Evolutionary conservation across 352 stramenopile species (phyloP).

Genomic region (Phytophthora sojae): DNA sequence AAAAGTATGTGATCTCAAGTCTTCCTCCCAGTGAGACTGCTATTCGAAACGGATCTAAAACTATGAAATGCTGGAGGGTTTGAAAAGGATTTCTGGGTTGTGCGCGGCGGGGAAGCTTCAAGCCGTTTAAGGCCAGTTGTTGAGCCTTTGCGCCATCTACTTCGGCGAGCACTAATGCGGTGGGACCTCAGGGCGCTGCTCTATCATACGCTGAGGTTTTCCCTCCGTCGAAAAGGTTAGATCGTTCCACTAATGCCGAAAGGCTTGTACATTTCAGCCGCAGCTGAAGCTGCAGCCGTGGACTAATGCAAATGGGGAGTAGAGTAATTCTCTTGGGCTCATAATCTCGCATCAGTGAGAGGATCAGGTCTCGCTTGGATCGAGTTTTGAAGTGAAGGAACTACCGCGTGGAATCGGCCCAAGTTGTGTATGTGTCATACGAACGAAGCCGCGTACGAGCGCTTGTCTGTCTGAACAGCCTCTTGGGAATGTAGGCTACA

Average conservation of each 20-base stretch:
- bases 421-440: not conserved
- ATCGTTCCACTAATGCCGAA: not conserved
- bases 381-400: not conserved
- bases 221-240: slow-evolving; percentile 9
- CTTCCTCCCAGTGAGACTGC: not conserved
- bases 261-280: not conserved
- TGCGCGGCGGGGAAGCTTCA: not conserved
- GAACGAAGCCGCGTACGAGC: not conserved
- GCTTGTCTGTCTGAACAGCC: not conserved
- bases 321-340: not conserved
- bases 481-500: not conserved
- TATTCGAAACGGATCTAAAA: not conserved
- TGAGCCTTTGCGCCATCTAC: slow-evolving; percentile 2
- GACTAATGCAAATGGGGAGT: not conserved
- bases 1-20: not conserved
- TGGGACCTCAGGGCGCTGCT: slow-evolving; percentile 6
- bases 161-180: not conserved
- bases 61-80: slow-evolving; percentile 13
- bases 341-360: not conserved
- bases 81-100: not conserved
- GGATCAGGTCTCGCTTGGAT: not conserved
- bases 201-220: slow-evolving; percentile 8
- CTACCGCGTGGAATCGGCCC: not conserved
- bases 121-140: slow-evolving; percentile 16
- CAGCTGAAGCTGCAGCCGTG: not conserved